Conservation (phyloP, 148 eudicot genomes). For the Agrostemma githago region DNA sequence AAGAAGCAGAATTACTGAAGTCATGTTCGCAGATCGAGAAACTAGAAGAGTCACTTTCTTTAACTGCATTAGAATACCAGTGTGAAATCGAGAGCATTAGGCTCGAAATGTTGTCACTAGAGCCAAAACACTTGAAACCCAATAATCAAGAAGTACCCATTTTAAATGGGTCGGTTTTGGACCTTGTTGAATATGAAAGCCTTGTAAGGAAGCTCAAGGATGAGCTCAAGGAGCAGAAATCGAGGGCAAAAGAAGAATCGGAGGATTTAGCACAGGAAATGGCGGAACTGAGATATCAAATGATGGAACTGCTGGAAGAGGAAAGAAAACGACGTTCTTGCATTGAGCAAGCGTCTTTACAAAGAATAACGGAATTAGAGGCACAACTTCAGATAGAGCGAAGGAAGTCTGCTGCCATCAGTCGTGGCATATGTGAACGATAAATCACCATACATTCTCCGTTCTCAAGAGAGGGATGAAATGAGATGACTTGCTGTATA, state of each 20-base stretch:
- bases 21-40: slow-evolving; percentile 42
- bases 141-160: slow-evolving; percentile 36
- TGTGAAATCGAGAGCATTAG: slow-evolving; percentile 82
- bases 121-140: slow-evolving; percentile 37
- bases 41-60: slow-evolving; percentile 59
- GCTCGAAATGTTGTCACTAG: slow-evolving; percentile 51
- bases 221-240: slow-evolving; percentile 53
- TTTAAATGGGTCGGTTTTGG: slow-evolving; percentile 35
- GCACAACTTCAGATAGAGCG: slow-evolving; percentile 39
- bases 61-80: slow-evolving; percentile 59
- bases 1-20: slow-evolving; percentile 41
- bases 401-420: slow-evolving; percentile 19
- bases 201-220: slow-evolving; percentile 54
- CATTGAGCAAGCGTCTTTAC: slow-evolving; percentile 68
- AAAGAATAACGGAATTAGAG: slow-evolving; percentile 74
- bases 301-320: slow-evolving; percentile 67
- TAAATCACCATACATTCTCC: background rate
- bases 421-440: slow-evolving; percentile 14
- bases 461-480: background rate
- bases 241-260: slow-evolving; percentile 72
- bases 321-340: slow-evolving; percentile 67
- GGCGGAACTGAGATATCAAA: slow-evolving; percentile 82
- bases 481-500: background rate
- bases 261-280: slow-evolving; percentile 89
- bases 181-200: slow-evolving; percentile 46